Conservation (phyloP, 495 filamentous ascomycete species). For the Aspergillus wentii region DNA sequence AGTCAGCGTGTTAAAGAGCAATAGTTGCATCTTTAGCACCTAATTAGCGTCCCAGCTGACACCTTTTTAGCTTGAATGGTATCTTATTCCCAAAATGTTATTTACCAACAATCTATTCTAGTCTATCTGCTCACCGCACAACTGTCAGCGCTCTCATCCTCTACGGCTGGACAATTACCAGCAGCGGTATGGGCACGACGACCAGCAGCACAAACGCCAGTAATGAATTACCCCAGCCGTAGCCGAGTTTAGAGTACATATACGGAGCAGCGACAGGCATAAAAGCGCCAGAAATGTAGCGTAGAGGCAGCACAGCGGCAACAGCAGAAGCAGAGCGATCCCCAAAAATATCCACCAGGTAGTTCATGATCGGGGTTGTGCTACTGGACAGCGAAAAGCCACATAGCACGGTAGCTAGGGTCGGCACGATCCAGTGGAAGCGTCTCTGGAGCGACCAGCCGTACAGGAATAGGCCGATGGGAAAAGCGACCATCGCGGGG, state of each 20-base stretch:
- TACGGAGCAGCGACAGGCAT: constrained; percentile 29
- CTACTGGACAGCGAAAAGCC: no score
- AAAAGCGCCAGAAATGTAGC: constrained; percentile 29
- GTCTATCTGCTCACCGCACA: no score
- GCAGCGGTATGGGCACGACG: background rate
- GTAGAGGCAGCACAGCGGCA: no score
- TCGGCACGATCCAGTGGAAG: constrained; percentile 58
- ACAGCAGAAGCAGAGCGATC: no score
- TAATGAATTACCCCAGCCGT: constrained; percentile 34
- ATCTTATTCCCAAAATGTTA: no score
- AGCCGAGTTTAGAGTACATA: constrained; percentile 29
- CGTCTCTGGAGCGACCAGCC: constrained; percentile 54
- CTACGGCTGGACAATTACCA: no score
- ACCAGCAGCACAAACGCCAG: constrained; percentile 26
- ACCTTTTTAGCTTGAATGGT: no score
- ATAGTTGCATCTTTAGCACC: no score
- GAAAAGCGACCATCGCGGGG: constrained; percentile 42
- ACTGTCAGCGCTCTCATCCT: no score
- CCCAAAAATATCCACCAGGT: constrained; percentile 48
- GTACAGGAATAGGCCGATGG: constrained; percentile 58
- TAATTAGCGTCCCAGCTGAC: no score
- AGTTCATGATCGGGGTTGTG: constrained; percentile 54
- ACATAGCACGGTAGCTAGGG: constrained; percentile 56
- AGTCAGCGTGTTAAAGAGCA: no score
- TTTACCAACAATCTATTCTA: no score